Base-by-base conservation (phyloP, 768 basidiomycete species). In the Symmetrospora coprosmae region DNA sequence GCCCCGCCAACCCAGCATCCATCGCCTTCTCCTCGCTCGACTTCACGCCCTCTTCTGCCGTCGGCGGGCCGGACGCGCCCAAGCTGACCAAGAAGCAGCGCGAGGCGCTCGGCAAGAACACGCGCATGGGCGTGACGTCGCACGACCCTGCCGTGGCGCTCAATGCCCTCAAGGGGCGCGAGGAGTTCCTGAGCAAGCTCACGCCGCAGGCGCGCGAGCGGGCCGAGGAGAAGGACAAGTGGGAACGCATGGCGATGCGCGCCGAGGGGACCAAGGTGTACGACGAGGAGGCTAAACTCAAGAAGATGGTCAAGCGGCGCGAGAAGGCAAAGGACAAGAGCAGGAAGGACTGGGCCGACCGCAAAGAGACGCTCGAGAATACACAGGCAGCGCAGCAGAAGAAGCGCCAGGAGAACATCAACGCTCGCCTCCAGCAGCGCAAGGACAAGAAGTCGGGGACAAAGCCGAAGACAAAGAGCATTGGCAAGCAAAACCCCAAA, bases 251-350 rank as follows among this genome's bases (percentile, higher is more conserved):
- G 0, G 81, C 83, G 69, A 82, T 87, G 30, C 78, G 87, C 48
- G 75, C 94, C 61, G 87, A 86, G 55, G 94, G 94, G 1, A 83
- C 83, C 47, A 99, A 96, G 73, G 82, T 99, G 30, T 80, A 80
- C 48, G 94, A 97, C 67, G 86, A 91, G 66, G 87, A 88, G 70
- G 71, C 66, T 0, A 75, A 83, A 43, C 72, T 99, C 68, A 96
- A 92, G 76, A 96, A 94, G 75, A 89, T 89, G 39, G 82, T 80
- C 7, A 97, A 94, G 77, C 77, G 86, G 71, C 83, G 86, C 65
- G 92, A 94, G 73, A 91, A 92, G 72, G 82, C 82, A 66, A 96
- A 96, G 71, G 68, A 62, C 23, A 90, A 86, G 75, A 82, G 82
- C 61, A 86, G 85, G 71, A 85, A 84, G 69, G 78, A 79, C 41